Base-by-base conservation (phyloP, 23 red algal species). In the Chondrus crispus region DNA sequence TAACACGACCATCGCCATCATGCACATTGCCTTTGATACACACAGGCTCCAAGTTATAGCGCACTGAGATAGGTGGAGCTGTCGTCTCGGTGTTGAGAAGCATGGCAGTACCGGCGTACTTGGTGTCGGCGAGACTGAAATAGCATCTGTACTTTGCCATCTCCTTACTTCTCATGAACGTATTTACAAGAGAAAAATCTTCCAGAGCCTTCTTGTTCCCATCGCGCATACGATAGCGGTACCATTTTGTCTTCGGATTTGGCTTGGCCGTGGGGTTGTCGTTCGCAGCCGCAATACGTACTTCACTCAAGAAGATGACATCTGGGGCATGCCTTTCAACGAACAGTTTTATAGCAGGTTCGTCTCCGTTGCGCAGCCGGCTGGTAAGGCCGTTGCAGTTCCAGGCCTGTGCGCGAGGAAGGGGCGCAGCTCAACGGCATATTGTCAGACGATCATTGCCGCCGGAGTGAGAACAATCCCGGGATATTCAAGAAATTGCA, bases 21-120 rank as follows among this genome's bases (percentile, higher is more conserved):
- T 90, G 87, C n/a, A 16, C 62, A 18, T 13, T 18, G 78, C 78
- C 47, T 32, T 80, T 90, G 13, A 50, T 37, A 37, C 80, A 48
- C 28, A 30, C 52, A 28, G 26, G 29, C 5, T 60, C 40, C 53
- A 90, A 30, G 48, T 90, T 54, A 73, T 80, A 90, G 20, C 72
- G 69, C 24, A 90, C 73, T 46, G 29, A 22, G 18, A 51, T 79
- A 38, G 87, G 87, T 28, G 22, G 4, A 13, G 35, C 24, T 46
- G 43, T 64, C 0, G 69, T 77, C 20, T 90, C 62, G 6, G 46
- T 90, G 62, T 90, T 90, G 44, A 53, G 41, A 60, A 90, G 55
- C 87, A 90, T 90, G 46, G 87, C 87, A 47, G 87, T 90, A 3
- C 87, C 87, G 32, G 87, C 71, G 41, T 90, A 90, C 33, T 90